phyloP scores from a whole-genome alignment of 2,329 filamentous ascomycete species.

The Grosmannia clavigera region DNA sequence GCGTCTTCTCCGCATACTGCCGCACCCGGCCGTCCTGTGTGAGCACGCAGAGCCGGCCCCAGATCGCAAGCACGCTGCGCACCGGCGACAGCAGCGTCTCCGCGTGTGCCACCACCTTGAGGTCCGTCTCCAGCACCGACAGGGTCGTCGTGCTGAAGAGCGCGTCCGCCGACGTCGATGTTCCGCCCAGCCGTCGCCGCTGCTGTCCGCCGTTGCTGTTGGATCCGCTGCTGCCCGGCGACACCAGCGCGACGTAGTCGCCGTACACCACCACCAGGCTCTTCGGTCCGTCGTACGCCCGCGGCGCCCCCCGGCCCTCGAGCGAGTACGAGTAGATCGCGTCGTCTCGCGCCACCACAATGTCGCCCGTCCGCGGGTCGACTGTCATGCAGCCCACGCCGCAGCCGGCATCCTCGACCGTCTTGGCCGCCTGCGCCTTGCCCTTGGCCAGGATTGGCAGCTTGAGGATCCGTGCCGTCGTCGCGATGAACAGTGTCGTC shows the following conservation, averaged over 20 bases:
- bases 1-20: conserved; percentile 78
- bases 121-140: conserved; percentile 78
- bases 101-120: conserved; percentile 81
- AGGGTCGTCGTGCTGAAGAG: conserved; percentile 82
- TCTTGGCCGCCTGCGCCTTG: conserved; percentile 77
- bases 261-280: conserved; percentile 66
- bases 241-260: conserved; percentile 79
- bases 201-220: conserved; percentile 23
- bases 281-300: conserved; percentile 86
- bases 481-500: conserved; percentile 83
- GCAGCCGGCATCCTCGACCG: conserved; percentile 80
- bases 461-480: conserved; percentile 76
- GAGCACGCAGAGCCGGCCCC: conserved; percentile 85
- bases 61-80: conserved; percentile 69
- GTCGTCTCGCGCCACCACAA: conserved; percentile 88
- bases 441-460: conserved; percentile 78
- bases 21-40: conserved; percentile 86
- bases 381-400: conserved; percentile 91
- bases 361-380: conserved; percentile 65
- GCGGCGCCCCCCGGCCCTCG: conserved; percentile 75
- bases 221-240: conserved; percentile 47
- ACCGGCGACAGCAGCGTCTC: conserved; percentile 75
- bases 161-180: conserved; percentile 57
- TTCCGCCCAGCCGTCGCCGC: conserved; percentile 60
- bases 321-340: conserved; percentile 87